Conservation (phyloP, 2,329 filamentous ascomycete species). For the Chaetomiaceae sp. region DNA sequence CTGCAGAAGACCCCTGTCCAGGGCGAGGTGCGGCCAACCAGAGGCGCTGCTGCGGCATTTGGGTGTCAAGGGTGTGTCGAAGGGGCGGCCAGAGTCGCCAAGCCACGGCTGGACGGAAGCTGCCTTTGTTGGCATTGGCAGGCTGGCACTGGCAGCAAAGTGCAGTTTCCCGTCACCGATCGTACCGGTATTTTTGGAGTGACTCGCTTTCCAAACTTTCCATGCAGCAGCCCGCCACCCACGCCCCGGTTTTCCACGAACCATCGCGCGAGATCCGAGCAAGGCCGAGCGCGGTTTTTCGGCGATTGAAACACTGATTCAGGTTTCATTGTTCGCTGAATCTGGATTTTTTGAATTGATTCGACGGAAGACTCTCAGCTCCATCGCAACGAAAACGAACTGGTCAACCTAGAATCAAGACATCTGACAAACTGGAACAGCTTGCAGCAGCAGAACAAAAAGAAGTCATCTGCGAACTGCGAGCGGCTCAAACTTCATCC, state of each 20-base stretch:
- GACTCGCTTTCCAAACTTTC: too few species aligned
- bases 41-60: slow-evolving; percentile 13
- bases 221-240: too few species aligned
- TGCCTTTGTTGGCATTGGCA: not conserved
- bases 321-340: too few species aligned
- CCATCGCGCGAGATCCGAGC: not conserved
- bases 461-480: too few species aligned
- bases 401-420: not conserved
- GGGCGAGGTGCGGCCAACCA: slow-evolving; percentile 19
- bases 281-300: slow-evolving; percentile 1
- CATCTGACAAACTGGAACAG: not conserved
- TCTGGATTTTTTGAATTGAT: too few species aligned
- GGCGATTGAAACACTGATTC: too few species aligned
- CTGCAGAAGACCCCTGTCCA: slow-evolving; percentile 12
- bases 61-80: slow-evolving; percentile 3
- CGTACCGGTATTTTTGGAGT: not conserved
- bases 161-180: too few species aligned
- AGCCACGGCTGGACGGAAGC: slow-evolving; percentile 23
- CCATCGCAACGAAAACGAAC: too few species aligned
- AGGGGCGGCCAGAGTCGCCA: slow-evolving; percentile 13
- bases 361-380: too few species aligned
- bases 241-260: too few species aligned
- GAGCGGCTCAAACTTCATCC: too few species aligned
- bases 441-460: too few species aligned
- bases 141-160: not conserved